These are phyloP conservation scores for Neohortaea acidophila DNA, from an alignment of 495 filamentous ascomycete genomes.

Conservation along the genomic window DNA sequence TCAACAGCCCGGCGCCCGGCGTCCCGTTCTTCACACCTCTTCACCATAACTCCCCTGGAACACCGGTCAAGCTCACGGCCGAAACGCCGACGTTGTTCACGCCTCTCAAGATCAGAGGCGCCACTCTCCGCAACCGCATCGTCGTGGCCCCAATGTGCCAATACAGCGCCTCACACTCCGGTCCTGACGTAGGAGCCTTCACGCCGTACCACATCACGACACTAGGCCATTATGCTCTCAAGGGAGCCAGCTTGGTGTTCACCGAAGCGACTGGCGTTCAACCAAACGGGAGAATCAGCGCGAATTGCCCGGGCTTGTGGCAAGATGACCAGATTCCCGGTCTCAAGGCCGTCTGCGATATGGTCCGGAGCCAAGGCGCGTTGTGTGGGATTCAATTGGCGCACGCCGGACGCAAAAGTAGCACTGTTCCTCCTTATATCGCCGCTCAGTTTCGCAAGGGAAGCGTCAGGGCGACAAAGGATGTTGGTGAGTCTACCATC, in stretches of 20 bases:
- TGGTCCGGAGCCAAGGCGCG: constrained; percentile 44
- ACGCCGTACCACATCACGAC: constrained; percentile 58
- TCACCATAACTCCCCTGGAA: constrained; percentile 4
- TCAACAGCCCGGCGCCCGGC: constrained; percentile 5
- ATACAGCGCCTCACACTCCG: constrained; percentile 37
- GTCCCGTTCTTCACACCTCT: constrained; percentile 14
- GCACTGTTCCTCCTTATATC: constrained; percentile 48
- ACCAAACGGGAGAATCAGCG: constrained; percentile 55
- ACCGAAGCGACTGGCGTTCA: constrained; percentile 55
- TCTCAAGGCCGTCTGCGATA: constrained; percentile 46
- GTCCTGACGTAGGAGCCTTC: constrained; percentile 42
- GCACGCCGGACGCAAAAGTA: constrained; percentile 62
- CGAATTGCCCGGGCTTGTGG: constrained; percentile 57
- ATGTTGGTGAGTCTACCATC: too few relatives aligned
- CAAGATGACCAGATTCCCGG: constrained; percentile 50
- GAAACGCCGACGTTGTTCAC: constrained; percentile 22
- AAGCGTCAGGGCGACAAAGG: constrained; percentile 33
- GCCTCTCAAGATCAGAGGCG: constrained; percentile 39
- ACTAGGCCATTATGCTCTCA: constrained; percentile 46
- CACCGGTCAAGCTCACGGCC: constrained; percentile 11
- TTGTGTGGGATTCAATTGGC: constrained; percentile 58
- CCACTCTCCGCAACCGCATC: constrained; percentile 61
- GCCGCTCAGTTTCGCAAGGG: constrained; percentile 13
- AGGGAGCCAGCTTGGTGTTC: constrained; percentile 48
- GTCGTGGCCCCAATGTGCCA: constrained; percentile 52